Evolutionary conservation across 768 basidiomycete species (phyloP).

Genomic region (Leucocoprinus sp.): DNA sequence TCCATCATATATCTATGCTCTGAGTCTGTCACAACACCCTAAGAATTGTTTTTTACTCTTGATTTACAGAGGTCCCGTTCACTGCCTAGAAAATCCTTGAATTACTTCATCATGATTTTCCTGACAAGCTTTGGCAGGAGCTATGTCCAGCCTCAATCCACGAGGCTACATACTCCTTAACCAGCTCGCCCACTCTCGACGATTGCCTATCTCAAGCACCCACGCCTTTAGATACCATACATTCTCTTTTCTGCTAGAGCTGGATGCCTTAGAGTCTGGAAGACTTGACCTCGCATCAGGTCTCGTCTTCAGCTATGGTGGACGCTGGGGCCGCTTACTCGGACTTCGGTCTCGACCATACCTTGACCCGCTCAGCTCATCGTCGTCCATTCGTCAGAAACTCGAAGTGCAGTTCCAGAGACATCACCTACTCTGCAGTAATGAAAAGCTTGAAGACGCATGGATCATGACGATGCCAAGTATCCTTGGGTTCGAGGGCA

Average conservation of each 20-base stretch:
- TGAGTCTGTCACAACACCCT: too few species aligned
- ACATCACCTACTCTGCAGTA: slow-evolving; percentile 7
- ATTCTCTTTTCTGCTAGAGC: slow-evolving; percentile 45
- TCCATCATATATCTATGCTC: too few species aligned
- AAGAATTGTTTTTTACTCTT: too few species aligned
- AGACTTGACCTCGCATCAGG: slow-evolving; percentile 39
- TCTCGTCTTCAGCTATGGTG: slow-evolving; percentile 49
- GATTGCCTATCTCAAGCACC: slow-evolving; percentile 35
- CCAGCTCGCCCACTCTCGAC: slow-evolving; percentile 44
- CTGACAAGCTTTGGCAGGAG: neutral
- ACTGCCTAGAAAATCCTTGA: too few species aligned
- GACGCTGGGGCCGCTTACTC: slow-evolving; percentile 32
- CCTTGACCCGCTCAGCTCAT: slow-evolving; percentile 24
- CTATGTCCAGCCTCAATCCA: neutral
- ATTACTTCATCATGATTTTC: too few species aligned
- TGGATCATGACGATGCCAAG: slow-evolving; percentile 77
- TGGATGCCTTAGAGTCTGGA: slow-evolving; percentile 42
- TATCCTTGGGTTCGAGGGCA: slow-evolving; percentile 56
- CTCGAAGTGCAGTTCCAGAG: slow-evolving; percentile 27
- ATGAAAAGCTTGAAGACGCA: slow-evolving; percentile 32
- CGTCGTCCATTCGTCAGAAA: slow-evolving; percentile 31
- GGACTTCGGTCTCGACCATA: slow-evolving; percentile 41
- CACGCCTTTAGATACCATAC: slow-evolving; percentile 59
- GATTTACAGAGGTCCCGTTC: too few species aligned
- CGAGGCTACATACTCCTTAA: slow-evolving; percentile 41